phyloP scores from a whole-genome alignment of 306 rosid species.

The Lagenaria siceraria region DNA sequence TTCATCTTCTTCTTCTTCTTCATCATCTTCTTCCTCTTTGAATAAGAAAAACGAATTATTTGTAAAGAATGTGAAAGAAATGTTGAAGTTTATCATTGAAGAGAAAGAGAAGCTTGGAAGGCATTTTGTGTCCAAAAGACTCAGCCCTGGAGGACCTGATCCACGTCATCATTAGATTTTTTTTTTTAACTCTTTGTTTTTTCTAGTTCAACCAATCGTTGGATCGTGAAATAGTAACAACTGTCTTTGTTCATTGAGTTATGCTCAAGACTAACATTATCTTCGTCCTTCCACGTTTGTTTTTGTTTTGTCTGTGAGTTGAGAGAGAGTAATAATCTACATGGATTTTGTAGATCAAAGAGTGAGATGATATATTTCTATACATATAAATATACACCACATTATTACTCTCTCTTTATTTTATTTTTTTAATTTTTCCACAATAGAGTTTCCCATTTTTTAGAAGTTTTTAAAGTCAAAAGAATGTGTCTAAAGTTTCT shows the following conservation, averaged over 20 bases:
- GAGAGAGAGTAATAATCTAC: neutral
- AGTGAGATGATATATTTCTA: neutral
- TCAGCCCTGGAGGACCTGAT: slow-evolving; percentile 8
- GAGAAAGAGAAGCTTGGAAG: slow-evolving; percentile 3
- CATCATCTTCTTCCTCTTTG: neutral
- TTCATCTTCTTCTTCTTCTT: too few relatives aligned
- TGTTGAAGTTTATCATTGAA: neutral
- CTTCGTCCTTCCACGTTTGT: too few relatives aligned
- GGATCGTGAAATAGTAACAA: too few relatives aligned
- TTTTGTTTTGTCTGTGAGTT: neutral
- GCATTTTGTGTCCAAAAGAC: slow-evolving; percentile 1
- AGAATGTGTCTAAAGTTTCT: neutral
- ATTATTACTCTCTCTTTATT: neutral
- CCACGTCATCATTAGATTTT: neutral
- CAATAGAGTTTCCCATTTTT: too few relatives aligned
- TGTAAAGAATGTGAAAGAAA: neutral
- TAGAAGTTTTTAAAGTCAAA: neutral
- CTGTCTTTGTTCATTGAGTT: too few relatives aligned
- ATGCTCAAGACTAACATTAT: too few relatives aligned
- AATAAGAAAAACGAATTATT: neutral
- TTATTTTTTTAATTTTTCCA: too few relatives aligned
- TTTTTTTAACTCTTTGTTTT: neutral
- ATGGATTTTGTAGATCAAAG: neutral
- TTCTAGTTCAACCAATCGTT: too few relatives aligned
- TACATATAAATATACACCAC: neutral